Percentiles rank a stretch among this genome's conserved stretches.
phyloP scores from a whole-genome alignment of 257 asterid species.

The Knoxia roxburghii region DNA sequence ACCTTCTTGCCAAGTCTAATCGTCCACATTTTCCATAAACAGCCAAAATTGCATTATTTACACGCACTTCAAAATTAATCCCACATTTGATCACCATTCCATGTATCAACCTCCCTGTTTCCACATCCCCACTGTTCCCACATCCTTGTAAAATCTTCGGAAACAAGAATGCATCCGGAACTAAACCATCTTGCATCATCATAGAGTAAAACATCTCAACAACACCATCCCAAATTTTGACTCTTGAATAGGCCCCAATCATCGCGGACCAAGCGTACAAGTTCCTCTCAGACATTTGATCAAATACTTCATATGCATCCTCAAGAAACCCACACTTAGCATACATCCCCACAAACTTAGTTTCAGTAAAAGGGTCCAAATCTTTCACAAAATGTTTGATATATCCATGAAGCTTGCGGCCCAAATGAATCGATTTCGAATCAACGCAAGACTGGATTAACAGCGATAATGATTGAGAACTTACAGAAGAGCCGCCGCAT shows the following conservation, averaged over 20 bases:
- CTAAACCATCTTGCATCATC: constrained; percentile 53
- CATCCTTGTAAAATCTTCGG: constrained; percentile 79
- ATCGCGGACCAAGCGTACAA: constrained; percentile 76
- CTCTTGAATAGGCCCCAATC: constrained; percentile 76
- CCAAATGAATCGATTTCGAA: constrained; percentile 40
- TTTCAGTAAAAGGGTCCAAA: constrained; percentile 48
- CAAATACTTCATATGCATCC: constrained; percentile 51
- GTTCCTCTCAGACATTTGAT: constrained; percentile 50
- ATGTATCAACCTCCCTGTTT: constrained; percentile 62
- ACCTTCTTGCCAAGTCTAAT: constrained; percentile 43
- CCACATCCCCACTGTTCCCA: constrained; percentile 53
- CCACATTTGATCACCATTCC: constrained; percentile 46
- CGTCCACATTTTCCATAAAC: constrained; percentile 65
- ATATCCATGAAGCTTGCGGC: constrained; percentile 42
- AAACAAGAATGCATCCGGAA: constrained; percentile 60
- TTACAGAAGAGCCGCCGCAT: constrained; percentile 41
- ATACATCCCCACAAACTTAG: constrained; percentile 58
- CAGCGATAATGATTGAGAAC: constrained; percentile 43
- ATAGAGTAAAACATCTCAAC: constrained; percentile 44
- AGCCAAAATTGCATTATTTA: constrained; percentile 60
- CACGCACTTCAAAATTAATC: constrained; percentile 37
- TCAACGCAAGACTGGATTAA: constrained; percentile 55
- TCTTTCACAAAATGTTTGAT: constrained; percentile 25
- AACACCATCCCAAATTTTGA: constrained; percentile 59
- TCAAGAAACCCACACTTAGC: constrained; percentile 61